Evolutionary conservation across 73 alveolate genomes (phyloP).

Genomic region (Paramecium tetraurelia): DNA sequence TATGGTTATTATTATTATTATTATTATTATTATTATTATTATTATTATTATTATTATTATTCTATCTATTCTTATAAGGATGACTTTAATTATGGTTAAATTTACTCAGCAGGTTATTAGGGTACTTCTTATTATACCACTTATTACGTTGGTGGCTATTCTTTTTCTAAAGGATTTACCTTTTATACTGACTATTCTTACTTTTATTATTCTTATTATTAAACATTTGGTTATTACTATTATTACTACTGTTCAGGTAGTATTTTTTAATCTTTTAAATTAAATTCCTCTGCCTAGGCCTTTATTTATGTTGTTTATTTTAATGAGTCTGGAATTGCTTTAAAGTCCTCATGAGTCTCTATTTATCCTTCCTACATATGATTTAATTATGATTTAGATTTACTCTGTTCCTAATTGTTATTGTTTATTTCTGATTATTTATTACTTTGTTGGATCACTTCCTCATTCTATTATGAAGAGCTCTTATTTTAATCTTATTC

Average conservation of each 20-base stretch:
- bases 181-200: not conserved
- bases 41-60: slow-evolving; percentile 13
- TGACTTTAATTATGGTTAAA: not conserved
- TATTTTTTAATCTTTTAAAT: not conserved
- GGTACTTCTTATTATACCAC: not conserved
- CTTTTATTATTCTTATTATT: not conserved
- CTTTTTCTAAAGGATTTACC: not conserved
- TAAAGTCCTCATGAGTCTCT: not conserved
- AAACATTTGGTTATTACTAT: not conserved
- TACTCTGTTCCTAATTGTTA: not conserved
- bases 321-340: not conserved
- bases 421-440: not conserved
- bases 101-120: not conserved
- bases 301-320: not conserved
- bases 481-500: not conserved
- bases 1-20: not conserved
- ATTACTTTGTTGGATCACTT: not conserved
- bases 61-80: not conserved
- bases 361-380: not conserved
- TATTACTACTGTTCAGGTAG: not conserved
- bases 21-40: not conserved
- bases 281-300: not conserved
- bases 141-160: not conserved
- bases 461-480: not conserved
- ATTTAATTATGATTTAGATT: not conserved